phyloP scores from a whole-genome alignment of 2,329 filamentous ascomycete genomes.

The Fusarium metavorans region DNA sequence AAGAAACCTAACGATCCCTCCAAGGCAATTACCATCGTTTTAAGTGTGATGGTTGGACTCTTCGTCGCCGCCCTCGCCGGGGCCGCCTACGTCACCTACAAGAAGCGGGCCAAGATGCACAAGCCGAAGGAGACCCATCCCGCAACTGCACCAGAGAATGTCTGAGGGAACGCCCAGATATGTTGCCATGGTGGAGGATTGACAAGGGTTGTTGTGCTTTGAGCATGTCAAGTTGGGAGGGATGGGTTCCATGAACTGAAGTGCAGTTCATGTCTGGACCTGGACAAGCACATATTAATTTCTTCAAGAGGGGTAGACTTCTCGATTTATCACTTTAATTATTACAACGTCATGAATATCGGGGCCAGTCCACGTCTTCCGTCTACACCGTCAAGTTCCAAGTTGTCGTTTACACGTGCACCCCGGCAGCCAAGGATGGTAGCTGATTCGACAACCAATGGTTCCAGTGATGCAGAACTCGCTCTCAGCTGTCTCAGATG shows the following conservation, averaged over 20 bases:
- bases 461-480: not conserved
- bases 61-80: constrained; percentile 12
- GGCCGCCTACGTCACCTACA: constrained; percentile 17
- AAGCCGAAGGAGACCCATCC: constrained; percentile 14
- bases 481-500: not conserved
- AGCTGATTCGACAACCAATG: not conserved
- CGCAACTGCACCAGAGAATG: constrained; percentile 4
- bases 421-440: not conserved
- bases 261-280: not conserved
- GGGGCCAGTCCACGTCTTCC: not conserved
- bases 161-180: not conserved
- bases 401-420: not conserved
- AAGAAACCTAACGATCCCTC: not conserved
- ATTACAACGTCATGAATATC: not conserved
- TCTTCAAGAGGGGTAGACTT: not conserved
- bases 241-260: not conserved
- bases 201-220: not conserved
- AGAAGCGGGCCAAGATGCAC: constrained; percentile 2
- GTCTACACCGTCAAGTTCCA: not conserved
- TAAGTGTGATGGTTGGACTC: constrained; percentile 14
- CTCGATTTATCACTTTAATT: not conserved
- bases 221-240: not conserved
- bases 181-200: no score
- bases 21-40: constrained; percentile 18
- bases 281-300: not conserved